Evolutionary conservation across 2,329 filamentous ascomycete genomes (phyloP), one percentile per base, ranked within the genome.

Genomic region (Colletotrichum endophyticum): DNA sequence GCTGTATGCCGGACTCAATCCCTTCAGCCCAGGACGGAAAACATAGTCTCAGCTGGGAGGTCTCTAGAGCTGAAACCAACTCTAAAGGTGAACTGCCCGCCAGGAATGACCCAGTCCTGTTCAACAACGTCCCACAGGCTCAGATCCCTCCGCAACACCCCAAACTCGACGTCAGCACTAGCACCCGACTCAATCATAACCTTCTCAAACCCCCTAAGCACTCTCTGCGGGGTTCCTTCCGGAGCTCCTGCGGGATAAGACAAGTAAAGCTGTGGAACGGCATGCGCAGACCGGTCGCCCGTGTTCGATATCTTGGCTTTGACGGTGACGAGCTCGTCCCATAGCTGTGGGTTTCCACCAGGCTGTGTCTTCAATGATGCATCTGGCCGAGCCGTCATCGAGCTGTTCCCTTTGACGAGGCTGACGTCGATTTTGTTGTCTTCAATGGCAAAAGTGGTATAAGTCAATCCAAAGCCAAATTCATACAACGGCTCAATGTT

Each of bases 271-370:
- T 92, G 91, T 0, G 86, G 88, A 4, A 92, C 83, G 78, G 92
- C 90, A 11, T 87, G 84, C 0, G 89, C 91, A 0, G 82, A 73
- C 0, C 91, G 82, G 0, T 80, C 79, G 2, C 95, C 95, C 0
- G 88, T 89, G 80, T 97, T 96, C 7, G 85, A 88, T 4, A 96
- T 85, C 0, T 84, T 88, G 6, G 91, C 89, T 2, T 87, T 86
- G 22, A 95, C 88, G 0, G 87, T 87, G 53, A 90, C 93, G 0
- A 92, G 87, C 0, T 88, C 83, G 44, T 94, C 89, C 88, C 92
- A 96, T 0, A 96, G 88, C 1, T 89, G 86, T 0, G 78, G 76
- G 64, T 85, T 85, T 0, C 89, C 89, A 56, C 89, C 89, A 62
- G 86, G 82, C 22, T 81, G 79, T 12, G 89, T 57, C 6, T 39